Percentiles rank a stretch among this genome's conserved stretches.
Evolutionary conservation across 805 yeast species (phyloP).

Genomic region (Zygoascus tannicola): DNA sequence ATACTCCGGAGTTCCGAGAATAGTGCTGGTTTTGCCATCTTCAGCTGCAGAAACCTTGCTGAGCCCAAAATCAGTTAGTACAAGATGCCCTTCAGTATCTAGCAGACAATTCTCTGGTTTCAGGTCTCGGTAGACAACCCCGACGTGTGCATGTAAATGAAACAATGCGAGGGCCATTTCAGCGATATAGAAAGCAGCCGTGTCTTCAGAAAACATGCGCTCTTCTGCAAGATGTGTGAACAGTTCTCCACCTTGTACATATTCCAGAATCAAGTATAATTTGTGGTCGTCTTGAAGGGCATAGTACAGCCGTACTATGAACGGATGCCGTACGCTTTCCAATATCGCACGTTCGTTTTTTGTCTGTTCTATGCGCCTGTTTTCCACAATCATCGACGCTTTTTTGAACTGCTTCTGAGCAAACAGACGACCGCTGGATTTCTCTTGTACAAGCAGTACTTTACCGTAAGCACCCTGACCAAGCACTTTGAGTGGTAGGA

Average conservation of each 20-base stretch:
- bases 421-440: slow-evolving; percentile 49
- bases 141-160: slow-evolving; percentile 61
- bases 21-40: slow-evolving; percentile 39
- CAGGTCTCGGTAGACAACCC: slow-evolving; percentile 78
- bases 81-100: slow-evolving; percentile 68
- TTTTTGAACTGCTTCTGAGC: slow-evolving; percentile 84
- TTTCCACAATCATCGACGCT: slow-evolving; percentile 60
- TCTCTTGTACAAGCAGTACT: slow-evolving; percentile 67
- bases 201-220: slow-evolving; percentile 45
- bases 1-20: slow-evolving; percentile 73
- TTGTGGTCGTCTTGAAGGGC: slow-evolving; percentile 76
- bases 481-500: slow-evolving; percentile 63
- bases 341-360: slow-evolving; percentile 70
- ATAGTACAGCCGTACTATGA: slow-evolving; percentile 70
- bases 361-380: slow-evolving; percentile 60
- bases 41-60: slow-evolving; percentile 36
- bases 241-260: slow-evolving; percentile 83
- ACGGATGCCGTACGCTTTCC: slow-evolving; percentile 64
- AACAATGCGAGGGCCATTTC: slow-evolving; percentile 69
- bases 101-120: slow-evolving; percentile 86
- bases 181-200: slow-evolving; percentile 69
- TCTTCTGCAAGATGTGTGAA: slow-evolving; percentile 50
- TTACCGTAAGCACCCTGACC: slow-evolving; percentile 90
- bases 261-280: slow-evolving; percentile 67
- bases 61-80: slow-evolving; percentile 80